phyloP scores from a whole-genome alignment of 1,284 basidiomycete genomes.

The Puccinia horiana region DNA sequence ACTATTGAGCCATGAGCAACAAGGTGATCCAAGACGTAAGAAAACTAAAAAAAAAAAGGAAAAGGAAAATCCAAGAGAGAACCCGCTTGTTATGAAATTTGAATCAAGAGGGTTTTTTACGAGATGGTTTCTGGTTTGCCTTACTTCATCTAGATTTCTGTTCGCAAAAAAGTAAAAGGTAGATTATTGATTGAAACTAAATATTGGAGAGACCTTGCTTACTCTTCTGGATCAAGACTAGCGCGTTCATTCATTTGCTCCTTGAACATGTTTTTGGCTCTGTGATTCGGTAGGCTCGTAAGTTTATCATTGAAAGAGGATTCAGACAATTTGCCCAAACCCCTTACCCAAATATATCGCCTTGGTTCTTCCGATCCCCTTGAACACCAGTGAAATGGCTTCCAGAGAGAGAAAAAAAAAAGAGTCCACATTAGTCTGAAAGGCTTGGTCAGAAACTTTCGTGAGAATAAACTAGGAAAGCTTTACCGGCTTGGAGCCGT shows the following conservation, averaged over 20 bases:
- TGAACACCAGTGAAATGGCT: constrained; percentile 47
- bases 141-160: constrained; percentile 20
- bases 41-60: neutral
- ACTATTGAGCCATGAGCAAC: neutral
- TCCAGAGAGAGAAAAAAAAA: neutral
- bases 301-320: neutral
- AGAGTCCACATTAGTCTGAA: neutral
- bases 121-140: neutral
- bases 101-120: neutral
- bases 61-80: no score
- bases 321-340: neutral
- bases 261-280: constrained; percentile 32
- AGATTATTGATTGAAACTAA: neutral
- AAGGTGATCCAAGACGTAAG: constrained; percentile 16
- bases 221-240: constrained; percentile 14
- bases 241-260: neutral
- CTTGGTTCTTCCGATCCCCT: constrained; percentile 44
- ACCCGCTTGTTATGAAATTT: neutral
- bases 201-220: neutral
- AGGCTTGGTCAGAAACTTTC: neutral
- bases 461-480: neutral
- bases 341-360: constrained; percentile 42
- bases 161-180: neutral
- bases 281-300: neutral
- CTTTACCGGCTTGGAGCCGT: constrained; percentile 18